Base-by-base conservation (phyloP, 140 eudicot species). In the Anethum foeniculum region DNA sequence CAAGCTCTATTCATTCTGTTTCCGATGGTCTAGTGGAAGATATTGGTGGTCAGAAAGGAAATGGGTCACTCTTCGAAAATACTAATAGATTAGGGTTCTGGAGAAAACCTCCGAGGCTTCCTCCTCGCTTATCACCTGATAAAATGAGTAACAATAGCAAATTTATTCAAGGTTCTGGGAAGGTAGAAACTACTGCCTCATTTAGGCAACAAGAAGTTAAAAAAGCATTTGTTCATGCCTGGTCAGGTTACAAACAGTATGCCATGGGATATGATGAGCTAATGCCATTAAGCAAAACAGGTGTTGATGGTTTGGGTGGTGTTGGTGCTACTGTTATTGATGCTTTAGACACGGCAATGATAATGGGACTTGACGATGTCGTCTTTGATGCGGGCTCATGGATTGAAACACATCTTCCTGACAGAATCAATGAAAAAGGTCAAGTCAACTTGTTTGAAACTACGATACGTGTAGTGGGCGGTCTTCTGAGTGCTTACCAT, bases 401-500 rank as follows among this genome's bases (percentile, higher is more conserved):
- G 99, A 87, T 92, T 36, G 99, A 94, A 84, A 86, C 85, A 36
- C 77, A 94, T 83, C 95, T 94, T 49, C 83, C 89, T 3, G 90
- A 89, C 82, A 94, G 88, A 86, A 92, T 94, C 64, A 73, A 80
- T 21, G 84, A 48, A 43, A 94, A 86, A 84, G 99, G 97, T 58
- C 97, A 94, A 85, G 99, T 94, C 41, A 94, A 94, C 87, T 76
- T 94, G 44, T 94, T 94, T 83, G 99, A 94, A 84, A 92, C 97
- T 67, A 94, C 99, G 10, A 94, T 94, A 71, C 97, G 97, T 51
- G 88, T 94, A 81, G 80, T 94, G 38, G 99, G 99, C 79, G 99
- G 99, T n/a, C 97, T 94, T 80, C 84, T 94, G 79, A 94, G 99
- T 88, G 99, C 99, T 86, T 90, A 92, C 86, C 99, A 94, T 87